Base-by-base conservation (phyloP, 345 rosid species). In the Eutrema japonicum region DNA sequence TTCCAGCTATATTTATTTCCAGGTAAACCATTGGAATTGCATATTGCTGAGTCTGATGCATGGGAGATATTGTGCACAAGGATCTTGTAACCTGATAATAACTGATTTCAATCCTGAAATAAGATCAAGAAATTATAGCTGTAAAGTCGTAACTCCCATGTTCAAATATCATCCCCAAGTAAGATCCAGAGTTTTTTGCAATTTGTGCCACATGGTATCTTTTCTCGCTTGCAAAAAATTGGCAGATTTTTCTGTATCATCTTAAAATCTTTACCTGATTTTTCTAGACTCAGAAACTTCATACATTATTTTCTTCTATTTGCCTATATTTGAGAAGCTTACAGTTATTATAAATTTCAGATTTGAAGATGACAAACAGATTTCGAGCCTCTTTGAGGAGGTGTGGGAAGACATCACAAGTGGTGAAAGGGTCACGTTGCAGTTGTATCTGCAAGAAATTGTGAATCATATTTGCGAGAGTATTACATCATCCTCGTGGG, bases 401-500 rank as follows among this genome's bases (percentile, higher is more conserved):
- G 79, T 94, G 62, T 94, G 97, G 98, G 97, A 94, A 84, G 98
- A 94, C 82, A 88, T 79, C 62, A 84, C 90, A 43, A 88, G 95
- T 79, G 94, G 95, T 48, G 98, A 94, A 77, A 83, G 89, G 70
- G 77, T 89, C 53, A 86, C 97, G 46, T 82, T 87, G 52, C 98
- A 94, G 70, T 79, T 94, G 82, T 94, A 87, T 82, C 76, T 88
- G 75, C 84, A 38, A 70, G 98, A 94, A 86, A 88, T 91, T 72
- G 83, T 94, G 66, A 80, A 84, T 69, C 89, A 88, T 78, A 78
- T 94, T 58, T 83, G 89, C 68, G 90, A 85, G 80, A 82, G 85
- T 84, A 85, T 94, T 53, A 66, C 88, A 51, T 82, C 91, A 50
- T 89, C 98, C 57, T 94, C 98, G 32, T 91, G 98, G 98, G 77